Percentiles rank a stretch among this genome's conserved stretches.
Evolutionary conservation across 495 filamentous ascomycete genomes (phyloP).

Genomic region (Bathelium albidoporum): DNA sequence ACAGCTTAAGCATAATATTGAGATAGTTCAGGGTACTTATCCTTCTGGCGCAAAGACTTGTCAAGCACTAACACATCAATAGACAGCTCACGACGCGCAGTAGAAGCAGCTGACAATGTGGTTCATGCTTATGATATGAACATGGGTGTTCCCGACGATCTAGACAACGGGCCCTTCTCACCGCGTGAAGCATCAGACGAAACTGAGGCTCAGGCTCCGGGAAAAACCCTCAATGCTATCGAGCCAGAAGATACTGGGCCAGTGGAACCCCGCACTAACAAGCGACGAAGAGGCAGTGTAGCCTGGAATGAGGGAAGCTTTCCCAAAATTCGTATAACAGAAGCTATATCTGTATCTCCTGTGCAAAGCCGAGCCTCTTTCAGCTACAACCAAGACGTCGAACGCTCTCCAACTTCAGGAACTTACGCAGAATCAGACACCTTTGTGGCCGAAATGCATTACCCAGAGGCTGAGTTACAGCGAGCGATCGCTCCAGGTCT

Average conservation of each 20-base stretch:
- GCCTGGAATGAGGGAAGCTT: slow-evolving; percentile 6
- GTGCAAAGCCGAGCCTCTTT: not conserved
- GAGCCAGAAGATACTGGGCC: no score
- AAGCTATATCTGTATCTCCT: not conserved
- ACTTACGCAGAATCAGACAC: not conserved
- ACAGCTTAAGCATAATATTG: slow-evolving; percentile 60
- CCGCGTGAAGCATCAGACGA: not conserved
- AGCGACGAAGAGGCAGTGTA: slow-evolving; percentile 23
- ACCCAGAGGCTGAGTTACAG: not conserved
- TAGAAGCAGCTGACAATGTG: slow-evolving; percentile 76
- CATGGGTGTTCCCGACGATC: slow-evolving; percentile 62
- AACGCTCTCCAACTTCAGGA: not conserved
- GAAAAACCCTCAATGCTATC: slow-evolving; percentile 25
- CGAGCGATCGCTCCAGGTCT: slow-evolving; percentile 36
- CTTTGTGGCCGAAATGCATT: slow-evolving; percentile 3
- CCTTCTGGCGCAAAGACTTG: not conserved
- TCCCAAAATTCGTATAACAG: not conserved
- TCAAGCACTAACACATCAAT: not conserved
- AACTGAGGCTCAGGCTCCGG: slow-evolving; percentile 2
- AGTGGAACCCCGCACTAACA: slow-evolving; percentile 21
- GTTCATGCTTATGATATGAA: slow-evolving; percentile 82
- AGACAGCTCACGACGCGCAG: slow-evolving; percentile 68
- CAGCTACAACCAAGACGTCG: not conserved
- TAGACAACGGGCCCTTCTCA: slow-evolving; percentile 14
- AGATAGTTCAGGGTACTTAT: slow-evolving; percentile 58